Base-by-base conservation (phyloP, 2,329 filamentous ascomycete species). In the Diaporthe sp. region DNA sequence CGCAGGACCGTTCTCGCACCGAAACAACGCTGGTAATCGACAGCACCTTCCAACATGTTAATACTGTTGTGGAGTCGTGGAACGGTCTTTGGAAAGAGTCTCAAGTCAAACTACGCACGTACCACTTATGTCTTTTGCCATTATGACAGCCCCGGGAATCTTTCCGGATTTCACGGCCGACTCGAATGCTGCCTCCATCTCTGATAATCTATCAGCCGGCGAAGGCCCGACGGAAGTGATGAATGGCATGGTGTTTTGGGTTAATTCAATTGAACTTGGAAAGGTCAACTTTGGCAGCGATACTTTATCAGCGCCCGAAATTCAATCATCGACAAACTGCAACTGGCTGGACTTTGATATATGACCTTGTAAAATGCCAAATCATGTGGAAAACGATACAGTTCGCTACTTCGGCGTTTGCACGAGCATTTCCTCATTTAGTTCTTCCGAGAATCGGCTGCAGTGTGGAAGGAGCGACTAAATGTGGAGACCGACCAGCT, bases 81-180 rank as follows among this genome's bases (percentile, higher is more conserved):
- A 25, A n/a, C n/a, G 22, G 22, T 25, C 49, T 51, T 10, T 51
- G 49, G 22, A 51, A 25, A 51, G 22, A 51, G 10, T 51, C n/a
- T 51, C 49, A 51, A 25, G 22, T 25, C 49, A 10, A 0, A 37
- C 1, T 37, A 37, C 34, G 22, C 49, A 51, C 49, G 49, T 51
- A 51, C 49, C 49, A 51, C 20, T 51, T n/a, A 51, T 51, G 49
- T 51, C 49, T 51, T 51, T 51, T n/a, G 49, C 49, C 20, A 51
- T 51, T 51, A 51, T 51, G n/a, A 51, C 49, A 51, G 49, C 49
- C 49, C 49, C 49, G 49, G 49, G 49, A 25, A 51, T 51, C 49
- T 51, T 51, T 8, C 49, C 49, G n/a, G 49, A 51, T 51, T 51
- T 51, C 49, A 51, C 49, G n/a, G 49, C 49, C 49, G 49, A 10